Conservation (phyloP, 768 basidiomycete species). For the Tulasnella sp. region DNA sequence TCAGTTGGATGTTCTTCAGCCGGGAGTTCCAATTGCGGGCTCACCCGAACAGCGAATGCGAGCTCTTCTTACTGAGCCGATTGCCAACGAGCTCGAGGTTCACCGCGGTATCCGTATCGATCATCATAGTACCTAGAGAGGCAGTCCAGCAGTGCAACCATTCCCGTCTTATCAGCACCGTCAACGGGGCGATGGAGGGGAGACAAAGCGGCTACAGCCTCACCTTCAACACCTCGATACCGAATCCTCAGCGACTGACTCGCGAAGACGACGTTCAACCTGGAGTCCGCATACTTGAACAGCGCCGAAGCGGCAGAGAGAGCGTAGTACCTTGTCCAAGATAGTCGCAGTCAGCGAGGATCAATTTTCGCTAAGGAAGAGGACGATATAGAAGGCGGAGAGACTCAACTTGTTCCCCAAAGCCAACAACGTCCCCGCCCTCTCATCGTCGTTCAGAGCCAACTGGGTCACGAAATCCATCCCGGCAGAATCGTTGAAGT, state of each 20-base stretch:
- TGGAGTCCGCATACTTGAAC: slow-evolving; percentile 76
- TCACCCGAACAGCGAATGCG: slow-evolving; percentile 78
- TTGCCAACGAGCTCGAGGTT: slow-evolving; percentile 90
- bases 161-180: too few relatives aligned
- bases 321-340: slow-evolving; percentile 67
- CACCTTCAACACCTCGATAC: slow-evolving; percentile 67
- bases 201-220: not conserved
- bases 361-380: not conserved
- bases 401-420: slow-evolving; percentile 63
- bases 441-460: slow-evolving; percentile 74
- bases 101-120: slow-evolving; percentile 82
- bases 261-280: slow-evolving; percentile 67
- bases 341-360: not conserved
- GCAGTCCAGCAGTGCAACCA: not conserved
- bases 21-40: slow-evolving; percentile 19
- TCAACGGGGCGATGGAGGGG: too few relatives aligned
- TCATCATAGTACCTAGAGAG: slow-evolving; percentile 78
- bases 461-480: slow-evolving; percentile 75
- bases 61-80: slow-evolving; percentile 58
- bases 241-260: slow-evolving; percentile 65
- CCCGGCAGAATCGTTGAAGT: slow-evolving; percentile 82
- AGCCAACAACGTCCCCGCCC: slow-evolving; percentile 73
- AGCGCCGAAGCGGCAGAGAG: slow-evolving; percentile 81
- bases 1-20: not conserved
- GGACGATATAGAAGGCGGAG: not conserved